phyloP scores from a whole-genome alignment of 768 basidiomycete genomes.

The Leccinum disarticulatum region DNA sequence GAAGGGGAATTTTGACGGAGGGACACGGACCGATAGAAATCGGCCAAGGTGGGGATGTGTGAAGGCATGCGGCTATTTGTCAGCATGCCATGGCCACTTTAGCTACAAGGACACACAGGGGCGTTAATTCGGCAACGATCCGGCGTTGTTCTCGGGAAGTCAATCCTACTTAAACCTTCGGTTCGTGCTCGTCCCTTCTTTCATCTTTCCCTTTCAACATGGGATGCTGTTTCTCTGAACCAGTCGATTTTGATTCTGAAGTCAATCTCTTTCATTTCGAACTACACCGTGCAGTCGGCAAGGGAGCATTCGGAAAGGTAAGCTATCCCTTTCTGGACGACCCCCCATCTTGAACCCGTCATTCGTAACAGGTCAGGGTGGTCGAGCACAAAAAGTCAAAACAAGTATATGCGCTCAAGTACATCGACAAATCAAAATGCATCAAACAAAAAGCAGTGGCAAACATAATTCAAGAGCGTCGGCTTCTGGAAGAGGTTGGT shows the following conservation, averaged over 20 bases:
- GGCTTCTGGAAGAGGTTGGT: slow-evolving; percentile 85
- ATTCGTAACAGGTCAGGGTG: slow-evolving; percentile 73
- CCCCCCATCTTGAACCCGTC: background rate
- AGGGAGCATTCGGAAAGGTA: slow-evolving; percentile 98
- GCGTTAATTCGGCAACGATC: slow-evolving; percentile 14
- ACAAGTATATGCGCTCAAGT: slow-evolving; percentile 92
- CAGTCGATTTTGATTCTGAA: slow-evolving; percentile 82
- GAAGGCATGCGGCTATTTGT: slow-evolving; percentile 2
- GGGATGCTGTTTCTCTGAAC: slow-evolving; percentile 65
- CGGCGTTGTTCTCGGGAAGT: slow-evolving; percentile 36
- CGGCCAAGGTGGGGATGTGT: slow-evolving; percentile 54
- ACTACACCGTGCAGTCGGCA: slow-evolving; percentile 92
- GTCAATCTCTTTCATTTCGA: slow-evolving; percentile 95
- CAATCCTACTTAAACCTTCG: slow-evolving; percentile 22
- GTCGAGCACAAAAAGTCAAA: slow-evolving; percentile 95
- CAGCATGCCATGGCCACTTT: slow-evolving; percentile 11
- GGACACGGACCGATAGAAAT: slow-evolving; percentile 47
- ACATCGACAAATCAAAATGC: slow-evolving; percentile 94
- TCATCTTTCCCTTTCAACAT: slow-evolving; percentile 41
- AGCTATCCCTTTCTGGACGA: slow-evolving; percentile 10
- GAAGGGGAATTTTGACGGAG: slow-evolving; percentile 32
- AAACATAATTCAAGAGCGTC: slow-evolving; percentile 91
- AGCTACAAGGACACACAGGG: slow-evolving; percentile 24
- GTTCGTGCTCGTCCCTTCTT: slow-evolving; percentile 24
- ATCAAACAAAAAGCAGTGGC: slow-evolving; percentile 89